Percentiles rank a stretch among this genome's conserved stretches.
phyloP scores from a whole-genome alignment of 768 basidiomycete species.

The Lactarius hengduanensis region DNA sequence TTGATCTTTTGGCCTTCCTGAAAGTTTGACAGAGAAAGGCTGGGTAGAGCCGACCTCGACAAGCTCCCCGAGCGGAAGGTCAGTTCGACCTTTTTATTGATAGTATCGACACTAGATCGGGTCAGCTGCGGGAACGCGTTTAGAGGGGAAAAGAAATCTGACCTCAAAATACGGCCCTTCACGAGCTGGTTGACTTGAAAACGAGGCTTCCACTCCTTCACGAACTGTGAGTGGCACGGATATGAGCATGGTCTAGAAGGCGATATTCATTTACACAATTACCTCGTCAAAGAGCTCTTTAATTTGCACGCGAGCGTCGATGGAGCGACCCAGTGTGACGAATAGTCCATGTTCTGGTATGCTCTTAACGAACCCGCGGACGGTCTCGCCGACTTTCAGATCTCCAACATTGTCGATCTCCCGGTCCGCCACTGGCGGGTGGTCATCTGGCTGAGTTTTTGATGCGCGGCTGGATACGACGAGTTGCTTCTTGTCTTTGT shows the following conservation, averaged over 20 bases:
- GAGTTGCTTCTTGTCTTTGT: conserved; percentile 63
- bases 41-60: conserved; percentile 39
- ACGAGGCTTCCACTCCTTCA: conserved; percentile 91
- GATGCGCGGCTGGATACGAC: conserved; percentile 82
- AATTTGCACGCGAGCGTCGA: conserved; percentile 92
- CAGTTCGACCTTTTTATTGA: conserved; percentile 85
- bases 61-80: conserved; percentile 72
- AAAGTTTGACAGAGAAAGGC: conserved; percentile 54
- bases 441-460: conserved; percentile 53
- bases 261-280: conserved; percentile 23
- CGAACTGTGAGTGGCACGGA: conserved; percentile 51
- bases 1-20: conserved; percentile 77
- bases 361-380: conserved; percentile 89
- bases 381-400: conserved; percentile 66
- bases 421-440: conserved; percentile 55
- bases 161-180: conserved; percentile 82
- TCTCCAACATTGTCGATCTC: conserved; percentile 63
- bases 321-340: conserved; percentile 75
- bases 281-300: conserved; percentile 89
- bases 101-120: conserved; percentile 57
- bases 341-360: conserved; percentile 87
- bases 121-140: background rate
- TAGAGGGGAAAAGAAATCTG: conserved; percentile 23
- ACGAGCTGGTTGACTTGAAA: conserved; percentile 83
- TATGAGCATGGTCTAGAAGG: background rate